Conservation (phyloP, 2,329 filamentous ascomycete genomes). For the Phaeosphaeriaceae sp. region DNA sequence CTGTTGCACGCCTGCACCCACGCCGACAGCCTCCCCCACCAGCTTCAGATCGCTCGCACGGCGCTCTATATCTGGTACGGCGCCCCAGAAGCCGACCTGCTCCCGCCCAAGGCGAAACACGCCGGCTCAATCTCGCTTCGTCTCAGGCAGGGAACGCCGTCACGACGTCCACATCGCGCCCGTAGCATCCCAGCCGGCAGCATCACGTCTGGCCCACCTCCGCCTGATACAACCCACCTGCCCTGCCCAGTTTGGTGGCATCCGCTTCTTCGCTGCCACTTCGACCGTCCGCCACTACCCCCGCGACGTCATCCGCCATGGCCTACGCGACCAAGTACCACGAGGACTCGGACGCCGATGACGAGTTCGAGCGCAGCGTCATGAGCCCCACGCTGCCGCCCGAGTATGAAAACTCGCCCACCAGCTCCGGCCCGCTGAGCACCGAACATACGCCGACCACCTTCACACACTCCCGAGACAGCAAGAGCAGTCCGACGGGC, state of each 20-base stretch:
- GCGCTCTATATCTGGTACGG: conserved; percentile 31
- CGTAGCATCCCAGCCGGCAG: conserved; percentile 14
- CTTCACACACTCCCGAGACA: conserved; percentile 69
- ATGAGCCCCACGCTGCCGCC: conserved; percentile 69
- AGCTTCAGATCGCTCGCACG: neutral
- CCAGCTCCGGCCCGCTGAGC: conserved; percentile 74
- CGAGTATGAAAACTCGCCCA: conserved; percentile 73
- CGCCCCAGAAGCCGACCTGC: conserved; percentile 13
- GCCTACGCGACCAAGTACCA: conserved; percentile 65
- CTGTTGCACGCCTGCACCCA: neutral
- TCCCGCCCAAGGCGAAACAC: conserved; percentile 34
- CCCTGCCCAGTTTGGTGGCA: conserved; percentile 33
- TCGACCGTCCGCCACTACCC: conserved; percentile 8
- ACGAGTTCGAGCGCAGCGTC: conserved; percentile 80
- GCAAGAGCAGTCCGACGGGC: conserved; percentile 73
- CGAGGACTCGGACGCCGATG: conserved; percentile 75
- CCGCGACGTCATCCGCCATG: conserved; percentile 29
- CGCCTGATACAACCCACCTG: conserved; percentile 20
- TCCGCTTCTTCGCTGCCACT: conserved; percentile 18
- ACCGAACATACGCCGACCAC: conserved; percentile 81
- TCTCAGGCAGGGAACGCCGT: conserved; percentile 39
- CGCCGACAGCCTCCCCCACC: neutral
- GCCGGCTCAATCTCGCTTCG: conserved; percentile 49
- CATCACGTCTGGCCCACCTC: conserved; percentile 19
- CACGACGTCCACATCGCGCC: conserved; percentile 17